Conservation (phyloP, 1,139 yeast genomes). For the Yamadazyma blattariae region DNA sequence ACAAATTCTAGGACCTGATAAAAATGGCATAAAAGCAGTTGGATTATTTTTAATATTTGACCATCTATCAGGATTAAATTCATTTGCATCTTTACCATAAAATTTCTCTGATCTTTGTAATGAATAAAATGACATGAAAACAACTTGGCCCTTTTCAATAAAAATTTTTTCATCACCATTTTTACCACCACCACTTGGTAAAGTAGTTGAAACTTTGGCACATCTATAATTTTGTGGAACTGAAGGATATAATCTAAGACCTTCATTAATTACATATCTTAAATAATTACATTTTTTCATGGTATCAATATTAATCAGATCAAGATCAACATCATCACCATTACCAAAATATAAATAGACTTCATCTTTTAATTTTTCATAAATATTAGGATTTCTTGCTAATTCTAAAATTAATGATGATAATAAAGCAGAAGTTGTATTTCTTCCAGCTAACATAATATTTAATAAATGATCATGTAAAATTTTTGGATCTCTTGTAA, state of each 20-base stretch:
- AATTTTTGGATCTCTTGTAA: constrained; percentile 43
- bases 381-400: constrained; percentile 38
- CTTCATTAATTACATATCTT: constrained; percentile 47
- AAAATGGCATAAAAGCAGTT: constrained; percentile 42
- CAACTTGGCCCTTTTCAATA: constrained; percentile 40
- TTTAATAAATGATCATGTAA: constrained; percentile 48
- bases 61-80: constrained; percentile 54
- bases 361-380: constrained; percentile 31
- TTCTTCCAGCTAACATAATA: constrained; percentile 50
- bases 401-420: constrained; percentile 41
- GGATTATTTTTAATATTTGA: constrained; percentile 22
- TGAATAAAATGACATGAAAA: constrained; percentile 40
- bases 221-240: constrained; percentile 51
- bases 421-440: constrained; percentile 50
- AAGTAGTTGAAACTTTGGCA: constrained; percentile 40
- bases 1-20: constrained; percentile 45
- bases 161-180: constrained; percentile 41
- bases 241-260: constrained; percentile 51
- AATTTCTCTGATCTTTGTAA: constrained; percentile 38
- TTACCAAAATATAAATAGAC: constrained; percentile 28
- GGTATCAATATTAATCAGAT: constrained; percentile 35
- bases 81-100: constrained; percentile 50
- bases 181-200: constrained; percentile 56
- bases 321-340: constrained; percentile 14
- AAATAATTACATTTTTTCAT: constrained; percentile 50